A percentile compares a stretch with the other conserved stretches of the same genome.
These are phyloP conservation scores for Bolboschoenus planiculmis DNA, from an alignment of 176 grass and related monocot species.

Conservation along the genomic window DNA sequence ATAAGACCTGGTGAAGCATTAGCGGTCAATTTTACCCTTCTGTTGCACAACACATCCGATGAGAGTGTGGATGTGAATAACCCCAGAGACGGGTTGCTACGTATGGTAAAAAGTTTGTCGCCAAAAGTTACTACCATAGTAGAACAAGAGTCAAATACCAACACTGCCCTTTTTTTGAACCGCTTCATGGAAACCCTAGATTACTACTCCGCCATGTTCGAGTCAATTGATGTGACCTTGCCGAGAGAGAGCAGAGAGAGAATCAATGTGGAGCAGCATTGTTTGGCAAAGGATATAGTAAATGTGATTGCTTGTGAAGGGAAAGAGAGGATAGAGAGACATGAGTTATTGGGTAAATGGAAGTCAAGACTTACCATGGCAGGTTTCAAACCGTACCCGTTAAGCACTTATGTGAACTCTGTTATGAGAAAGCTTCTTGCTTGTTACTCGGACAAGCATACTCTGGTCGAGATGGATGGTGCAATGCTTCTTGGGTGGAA, in stretches of 20 bases:
- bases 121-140: constrained; percentile 91
- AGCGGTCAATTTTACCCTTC: constrained; percentile 85
- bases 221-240: constrained; percentile 67
- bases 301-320: constrained; percentile 95
- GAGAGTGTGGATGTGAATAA: constrained; percentile 89
- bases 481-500: constrained; percentile 87
- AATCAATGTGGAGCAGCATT: constrained; percentile 94
- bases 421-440: constrained; percentile 84
- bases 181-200: constrained; percentile 80
- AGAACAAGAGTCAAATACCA: constrained; percentile 96
- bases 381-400: constrained; percentile 73
- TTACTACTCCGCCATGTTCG: constrained; percentile 94
- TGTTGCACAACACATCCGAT: constrained; percentile 84
- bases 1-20: constrained; percentile 76
- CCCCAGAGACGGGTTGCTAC: constrained; percentile 78
- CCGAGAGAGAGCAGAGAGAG: constrained; percentile 63
- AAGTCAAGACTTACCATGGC: constrained; percentile 90
- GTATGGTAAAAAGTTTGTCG: constrained; percentile 84
- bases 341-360: constrained; percentile 95
- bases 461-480: constrained; percentile 73
- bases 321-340: constrained; percentile 77
- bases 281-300: constrained; percentile 89
- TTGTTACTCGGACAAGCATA: constrained; percentile 80
- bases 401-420: constrained; percentile 81
- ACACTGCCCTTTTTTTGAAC: constrained; percentile 78